Evolutionary conservation across 2,329 filamentous ascomycete species (phyloP).

Genomic region (Exophiala calicioides): DNA sequence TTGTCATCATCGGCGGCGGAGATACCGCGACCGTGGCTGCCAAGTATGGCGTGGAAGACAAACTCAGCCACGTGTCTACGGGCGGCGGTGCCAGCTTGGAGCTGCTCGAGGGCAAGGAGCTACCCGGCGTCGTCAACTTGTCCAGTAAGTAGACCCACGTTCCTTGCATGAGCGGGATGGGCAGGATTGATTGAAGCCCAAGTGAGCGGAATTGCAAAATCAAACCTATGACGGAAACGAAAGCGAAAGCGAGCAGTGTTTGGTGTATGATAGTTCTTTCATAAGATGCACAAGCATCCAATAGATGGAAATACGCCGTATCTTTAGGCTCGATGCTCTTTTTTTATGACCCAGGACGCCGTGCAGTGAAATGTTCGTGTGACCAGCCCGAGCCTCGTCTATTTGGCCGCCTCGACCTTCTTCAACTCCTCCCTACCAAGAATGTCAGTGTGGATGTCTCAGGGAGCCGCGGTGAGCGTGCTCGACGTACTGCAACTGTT

Average conservation of each 20-base stretch:
- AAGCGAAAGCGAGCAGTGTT: slow-evolving; percentile 4
- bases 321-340: slow-evolving; percentile 9
- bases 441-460: neutral
- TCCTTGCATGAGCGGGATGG: slow-evolving; percentile 7
- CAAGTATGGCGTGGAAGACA: slow-evolving; percentile 94
- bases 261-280: slow-evolving; percentile 21
- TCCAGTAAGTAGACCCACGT: slow-evolving; percentile 64
- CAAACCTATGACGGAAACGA: slow-evolving; percentile 16
- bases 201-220: slow-evolving; percentile 17
- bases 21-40: slow-evolving; percentile 97
- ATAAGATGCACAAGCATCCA: slow-evolving; percentile 6
- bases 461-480: neutral
- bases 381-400: slow-evolving; percentile 45
- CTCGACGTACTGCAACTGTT: slow-evolving; percentile 78
- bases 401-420: slow-evolving; percentile 71
- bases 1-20: slow-evolving; percentile 97
- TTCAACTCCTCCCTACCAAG: slow-evolving; percentile 72
- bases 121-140: slow-evolving; percentile 89
- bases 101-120: slow-evolving; percentile 95
- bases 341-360: slow-evolving; percentile 19
- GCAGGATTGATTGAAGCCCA: slow-evolving; percentile 10
- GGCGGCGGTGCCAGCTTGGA: slow-evolving; percentile 94
- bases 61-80: slow-evolving; percentile 97
- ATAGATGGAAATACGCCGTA: slow-evolving; percentile 17
- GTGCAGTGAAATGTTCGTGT: slow-evolving; percentile 16